phyloP scores from a whole-genome alignment of 306 rosid genomes.

The Abrus precatorius region DNA sequence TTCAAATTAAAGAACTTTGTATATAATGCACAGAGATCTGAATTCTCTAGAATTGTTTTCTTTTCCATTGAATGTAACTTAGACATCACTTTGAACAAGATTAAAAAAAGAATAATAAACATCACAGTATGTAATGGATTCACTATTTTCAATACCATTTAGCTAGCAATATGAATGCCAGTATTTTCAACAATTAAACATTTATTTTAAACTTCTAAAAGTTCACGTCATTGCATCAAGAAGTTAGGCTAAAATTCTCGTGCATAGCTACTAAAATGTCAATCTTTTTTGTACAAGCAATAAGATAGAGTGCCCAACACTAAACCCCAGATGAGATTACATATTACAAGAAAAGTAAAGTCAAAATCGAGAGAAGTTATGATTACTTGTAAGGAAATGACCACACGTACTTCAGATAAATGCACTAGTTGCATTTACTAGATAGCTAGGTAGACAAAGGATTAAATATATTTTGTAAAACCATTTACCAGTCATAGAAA shows the following conservation, averaged over 20 bases:
- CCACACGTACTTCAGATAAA: too few relatives aligned
- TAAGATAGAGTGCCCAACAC: background rate
- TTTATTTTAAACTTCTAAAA: conserved; percentile 5
- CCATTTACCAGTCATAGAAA: background rate
- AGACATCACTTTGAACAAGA: conserved; percentile 33
- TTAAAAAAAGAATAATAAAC: background rate
- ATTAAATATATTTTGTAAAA: background rate
- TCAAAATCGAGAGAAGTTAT: background rate
- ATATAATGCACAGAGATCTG: conserved; percentile 3
- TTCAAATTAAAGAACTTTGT: conserved; percentile 7
- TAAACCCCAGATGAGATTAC: conserved; percentile 17
- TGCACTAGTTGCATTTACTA: too few relatives aligned
- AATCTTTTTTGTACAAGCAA: background rate
- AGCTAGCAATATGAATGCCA: background rate
- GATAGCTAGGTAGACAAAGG: too few relatives aligned
- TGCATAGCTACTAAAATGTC: background rate
- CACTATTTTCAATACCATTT: background rate
- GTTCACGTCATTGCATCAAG: background rate
- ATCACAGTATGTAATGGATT: conserved; percentile 1
- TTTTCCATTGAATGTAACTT: conserved; percentile 16
- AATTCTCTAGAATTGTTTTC: background rate
- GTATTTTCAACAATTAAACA: background rate
- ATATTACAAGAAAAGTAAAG: background rate
- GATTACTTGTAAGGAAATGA: too few relatives aligned
- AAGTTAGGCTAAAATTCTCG: background rate